Evolutionary conservation across 768 basidiomycete genomes (phyloP).

Genomic region (Amanita thiersii): DNA sequence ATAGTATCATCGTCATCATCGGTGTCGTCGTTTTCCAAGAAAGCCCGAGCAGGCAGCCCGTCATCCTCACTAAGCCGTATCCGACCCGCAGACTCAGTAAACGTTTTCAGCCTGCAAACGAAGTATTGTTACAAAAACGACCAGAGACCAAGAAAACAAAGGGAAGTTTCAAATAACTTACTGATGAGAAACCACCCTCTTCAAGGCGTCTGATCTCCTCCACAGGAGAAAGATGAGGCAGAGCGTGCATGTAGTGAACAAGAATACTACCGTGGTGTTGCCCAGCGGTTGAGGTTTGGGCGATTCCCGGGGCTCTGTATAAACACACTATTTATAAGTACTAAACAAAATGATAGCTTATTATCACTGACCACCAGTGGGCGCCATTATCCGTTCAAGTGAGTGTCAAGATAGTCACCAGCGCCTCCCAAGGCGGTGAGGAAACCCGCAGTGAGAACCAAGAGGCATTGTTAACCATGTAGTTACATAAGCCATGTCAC

Average conservation of each 20-base stretch:
- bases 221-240: conserved; percentile 55
- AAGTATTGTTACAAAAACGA: neutral
- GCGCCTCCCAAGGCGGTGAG: too few relatives aligned
- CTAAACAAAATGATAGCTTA: neutral
- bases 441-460: too few relatives aligned
- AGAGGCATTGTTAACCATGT: too few relatives aligned
- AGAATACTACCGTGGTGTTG: conserved; percentile 41
- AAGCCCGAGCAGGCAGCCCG: conserved; percentile 61
- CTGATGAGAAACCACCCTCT: conserved; percentile 57
- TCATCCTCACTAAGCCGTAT: conserved; percentile 68
- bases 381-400: conserved; percentile 6
- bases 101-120: conserved; percentile 53
- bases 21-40: conserved; percentile 52
- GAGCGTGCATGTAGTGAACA: conserved; percentile 51
- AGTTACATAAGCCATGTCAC: too few relatives aligned
- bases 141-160: conserved; percentile 2
- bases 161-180: conserved; percentile 20
- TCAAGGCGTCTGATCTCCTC: conserved; percentile 48
- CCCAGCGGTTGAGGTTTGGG: conserved; percentile 62
- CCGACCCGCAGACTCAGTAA: conserved; percentile 42
- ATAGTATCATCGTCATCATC: conserved; percentile 35
- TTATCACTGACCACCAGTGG: conserved; percentile 8
- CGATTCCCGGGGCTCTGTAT: conserved; percentile 49
- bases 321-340: neutral
- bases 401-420: too few relatives aligned